phyloP scores from a whole-genome alignment of 1,139 yeast species.

The Kodamaea suecica region DNA sequence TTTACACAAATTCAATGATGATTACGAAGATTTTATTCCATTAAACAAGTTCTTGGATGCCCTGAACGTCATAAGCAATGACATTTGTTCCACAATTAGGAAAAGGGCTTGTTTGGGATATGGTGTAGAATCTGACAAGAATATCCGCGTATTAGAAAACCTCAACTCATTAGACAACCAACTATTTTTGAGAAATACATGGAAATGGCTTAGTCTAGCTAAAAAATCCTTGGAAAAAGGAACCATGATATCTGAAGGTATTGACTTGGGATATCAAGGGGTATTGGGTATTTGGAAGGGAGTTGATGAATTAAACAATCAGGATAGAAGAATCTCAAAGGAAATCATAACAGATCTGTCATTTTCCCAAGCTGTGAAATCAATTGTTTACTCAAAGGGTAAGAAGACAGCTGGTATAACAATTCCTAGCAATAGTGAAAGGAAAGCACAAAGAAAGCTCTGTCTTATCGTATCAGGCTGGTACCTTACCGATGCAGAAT shows the following conservation, averaged over 20 bases:
- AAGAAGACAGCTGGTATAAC: slow-evolving; percentile 45
- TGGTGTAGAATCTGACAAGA: slow-evolving; percentile 64
- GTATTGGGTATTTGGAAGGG: slow-evolving; percentile 91
- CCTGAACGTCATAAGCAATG: slow-evolving; percentile 49
- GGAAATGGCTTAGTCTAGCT: slow-evolving; percentile 87
- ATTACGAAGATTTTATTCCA: slow-evolving; percentile 29
- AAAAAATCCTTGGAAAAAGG: slow-evolving; percentile 65
- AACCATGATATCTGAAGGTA: slow-evolving; percentile 59
- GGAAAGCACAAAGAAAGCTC: slow-evolving; percentile 64
- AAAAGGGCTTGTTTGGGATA: slow-evolving; percentile 72
- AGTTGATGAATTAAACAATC: slow-evolving; percentile 55
- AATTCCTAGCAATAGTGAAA: slow-evolving; percentile 47
- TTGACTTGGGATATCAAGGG: slow-evolving; percentile 86
- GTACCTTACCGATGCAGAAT: slow-evolving; percentile 76
- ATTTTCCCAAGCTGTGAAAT: slow-evolving; percentile 43
- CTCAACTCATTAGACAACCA: slow-evolving; percentile 54
- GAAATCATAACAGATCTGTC: slow-evolving; percentile 40
- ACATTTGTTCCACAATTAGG: slow-evolving; percentile 64
- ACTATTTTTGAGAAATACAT: slow-evolving; percentile 65
- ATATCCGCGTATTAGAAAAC: slow-evolving; percentile 58
- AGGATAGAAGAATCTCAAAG: slow-evolving; percentile 43
- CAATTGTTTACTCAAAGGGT: slow-evolving; percentile 42
- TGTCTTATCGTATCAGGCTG: slow-evolving; percentile 89
- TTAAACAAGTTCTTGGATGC: slow-evolving; percentile 32
- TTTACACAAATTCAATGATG: slow-evolving; percentile 19